Percentiles rank a stretch among this genome's conserved stretches.
Evolutionary conservation across 208 protist genomes (phyloP).

Genomic region (Angomonas ambiguus): DNA sequence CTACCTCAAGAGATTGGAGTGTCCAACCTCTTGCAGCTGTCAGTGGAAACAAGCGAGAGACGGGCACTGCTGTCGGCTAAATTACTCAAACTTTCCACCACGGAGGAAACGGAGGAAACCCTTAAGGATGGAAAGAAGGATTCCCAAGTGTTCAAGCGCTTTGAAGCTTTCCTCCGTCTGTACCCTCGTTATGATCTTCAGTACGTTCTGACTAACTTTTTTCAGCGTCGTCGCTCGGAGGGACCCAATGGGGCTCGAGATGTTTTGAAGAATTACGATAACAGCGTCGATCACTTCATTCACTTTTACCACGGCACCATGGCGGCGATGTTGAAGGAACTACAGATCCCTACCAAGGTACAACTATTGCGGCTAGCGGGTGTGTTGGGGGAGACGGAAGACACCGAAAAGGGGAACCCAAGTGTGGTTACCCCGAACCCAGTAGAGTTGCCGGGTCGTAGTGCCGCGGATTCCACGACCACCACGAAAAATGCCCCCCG

Average conservation of each 20-base stretch:
- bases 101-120: constrained; percentile 7
- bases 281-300: constrained; percentile 39
- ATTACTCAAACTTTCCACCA: constrained; percentile 26
- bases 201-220: constrained; percentile 30
- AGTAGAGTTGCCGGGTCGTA: too few relatives aligned
- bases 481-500: too few relatives aligned
- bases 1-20: constrained; percentile 26
- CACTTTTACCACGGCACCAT: constrained; percentile 72
- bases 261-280: constrained; percentile 36
- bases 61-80: constrained; percentile 34
- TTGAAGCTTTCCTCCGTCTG: constrained; percentile 28
- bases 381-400: background rate
- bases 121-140: constrained; percentile 22
- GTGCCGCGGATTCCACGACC: too few relatives aligned
- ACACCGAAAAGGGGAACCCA: background rate
- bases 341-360: constrained; percentile 19
- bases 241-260: constrained; percentile 2
- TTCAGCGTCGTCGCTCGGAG: constrained; percentile 16
- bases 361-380: background rate
- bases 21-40: constrained; percentile 55
- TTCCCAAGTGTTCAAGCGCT: constrained; percentile 34
- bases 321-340: constrained; percentile 47
- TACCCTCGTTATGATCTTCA: constrained; percentile 36
- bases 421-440: background rate
- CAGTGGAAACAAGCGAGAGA: constrained; percentile 69